phyloP scores from a whole-genome alignment of 176 grass and related monocot genomes.

The Phragmites australis region DNA sequence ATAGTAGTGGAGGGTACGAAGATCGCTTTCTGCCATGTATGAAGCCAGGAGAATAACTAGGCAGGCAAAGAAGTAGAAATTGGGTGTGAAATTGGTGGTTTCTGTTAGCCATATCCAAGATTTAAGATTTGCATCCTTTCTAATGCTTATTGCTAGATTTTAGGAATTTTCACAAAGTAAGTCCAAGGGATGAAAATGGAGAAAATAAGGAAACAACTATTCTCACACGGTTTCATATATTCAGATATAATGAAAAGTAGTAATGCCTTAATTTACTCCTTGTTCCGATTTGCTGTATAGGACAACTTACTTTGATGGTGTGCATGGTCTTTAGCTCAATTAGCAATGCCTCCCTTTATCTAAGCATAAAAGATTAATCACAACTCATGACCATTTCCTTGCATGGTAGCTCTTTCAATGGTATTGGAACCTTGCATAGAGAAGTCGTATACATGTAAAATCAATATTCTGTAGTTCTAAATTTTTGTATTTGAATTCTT shows the following conservation, averaged over 20 bases:
- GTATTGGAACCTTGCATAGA: background rate
- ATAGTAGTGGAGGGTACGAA: background rate
- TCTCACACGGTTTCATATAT: background rate
- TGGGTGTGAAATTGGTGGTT: background rate
- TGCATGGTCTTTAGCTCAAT: background rate
- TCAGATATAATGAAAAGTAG: background rate
- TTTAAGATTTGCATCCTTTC: background rate
- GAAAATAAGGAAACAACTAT: background rate
- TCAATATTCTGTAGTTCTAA: background rate
- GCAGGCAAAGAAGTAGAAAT: background rate
- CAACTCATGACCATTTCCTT: background rate
- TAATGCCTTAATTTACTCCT: background rate
- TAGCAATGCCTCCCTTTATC: background rate
- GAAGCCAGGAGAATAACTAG: background rate
- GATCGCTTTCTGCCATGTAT: background rate
- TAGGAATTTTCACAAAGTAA: background rate
- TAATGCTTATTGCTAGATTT: background rate
- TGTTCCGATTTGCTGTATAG: background rate
- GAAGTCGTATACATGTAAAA: background rate
- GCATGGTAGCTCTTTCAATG: conserved; percentile 2
- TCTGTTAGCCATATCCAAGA: background rate
- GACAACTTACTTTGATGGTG: background rate
- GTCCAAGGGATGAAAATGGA: background rate
- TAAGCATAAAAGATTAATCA: background rate
- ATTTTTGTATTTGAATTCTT: background rate